These are phyloP conservation scores for Sporothrix curviconia DNA, from an alignment of 2,329 filamentous ascomycete species.

Conservation along the genomic window DNA sequence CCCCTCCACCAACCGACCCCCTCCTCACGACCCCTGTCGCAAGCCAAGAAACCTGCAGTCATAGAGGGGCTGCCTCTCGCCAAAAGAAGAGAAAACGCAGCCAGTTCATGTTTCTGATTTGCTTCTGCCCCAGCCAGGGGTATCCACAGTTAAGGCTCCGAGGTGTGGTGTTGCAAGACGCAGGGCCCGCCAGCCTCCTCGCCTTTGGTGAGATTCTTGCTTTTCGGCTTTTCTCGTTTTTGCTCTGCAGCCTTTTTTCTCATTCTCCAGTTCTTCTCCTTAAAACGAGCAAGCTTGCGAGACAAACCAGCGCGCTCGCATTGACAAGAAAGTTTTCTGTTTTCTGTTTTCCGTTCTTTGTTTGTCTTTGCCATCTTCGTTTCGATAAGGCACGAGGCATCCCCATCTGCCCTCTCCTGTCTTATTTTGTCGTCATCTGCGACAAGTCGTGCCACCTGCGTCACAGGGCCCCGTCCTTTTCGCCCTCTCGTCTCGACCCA, in stretches of 20 bases:
- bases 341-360: background rate
- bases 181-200: no score
- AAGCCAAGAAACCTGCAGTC: no score
- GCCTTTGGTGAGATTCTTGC: no score
- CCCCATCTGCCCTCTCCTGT: background rate
- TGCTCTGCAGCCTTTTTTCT: background rate
- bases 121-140: no score
- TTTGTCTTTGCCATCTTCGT: background rate
- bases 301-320: background rate
- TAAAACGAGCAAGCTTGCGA: background rate
- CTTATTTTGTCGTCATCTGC: background rate
- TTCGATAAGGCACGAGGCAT: background rate
- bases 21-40: no score
- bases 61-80: no score
- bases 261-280: background rate
- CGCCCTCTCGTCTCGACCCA: background rate
- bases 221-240: background rate
- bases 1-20: no score
- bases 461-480: no score
- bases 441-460: constrained; percentile 3
- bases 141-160: constrained; percentile 1
- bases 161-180: no score
- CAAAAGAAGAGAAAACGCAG: no score
- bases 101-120: no score
- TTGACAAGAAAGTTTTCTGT: background rate